phyloP scores from a whole-genome alignment of 73 alveolate genomes.

The Paramecium sexaurelia region DNA sequence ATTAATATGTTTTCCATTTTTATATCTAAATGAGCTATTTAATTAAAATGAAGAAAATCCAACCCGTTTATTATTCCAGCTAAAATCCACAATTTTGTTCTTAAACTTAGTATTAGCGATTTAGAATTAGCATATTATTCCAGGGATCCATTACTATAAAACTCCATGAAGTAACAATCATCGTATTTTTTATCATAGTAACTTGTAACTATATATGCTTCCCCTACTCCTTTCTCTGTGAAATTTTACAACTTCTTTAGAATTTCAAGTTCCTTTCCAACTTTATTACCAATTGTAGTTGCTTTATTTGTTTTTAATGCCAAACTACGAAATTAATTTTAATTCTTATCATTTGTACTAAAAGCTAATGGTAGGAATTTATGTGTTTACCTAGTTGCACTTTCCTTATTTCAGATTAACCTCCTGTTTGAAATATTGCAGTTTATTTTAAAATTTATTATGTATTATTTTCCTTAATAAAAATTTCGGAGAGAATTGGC shows the following conservation, averaged over 20 bases:
- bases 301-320: background rate
- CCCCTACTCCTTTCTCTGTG: background rate
- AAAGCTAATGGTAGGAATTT: background rate
- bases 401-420: background rate
- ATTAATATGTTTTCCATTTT: background rate
- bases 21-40: background rate
- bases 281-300: background rate
- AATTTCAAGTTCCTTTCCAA: background rate
- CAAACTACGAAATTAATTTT: background rate
- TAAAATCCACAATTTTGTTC: background rate
- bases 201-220: background rate
- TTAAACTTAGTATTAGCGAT: background rate
- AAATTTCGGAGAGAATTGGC: background rate
- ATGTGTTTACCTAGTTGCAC: background rate
- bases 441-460: no score
- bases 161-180: background rate
- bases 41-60: background rate
- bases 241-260: background rate
- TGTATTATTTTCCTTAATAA: no score
- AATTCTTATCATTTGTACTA: background rate
- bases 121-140: background rate
- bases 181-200: background rate
- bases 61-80: constrained; percentile 2
- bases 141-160: background rate
- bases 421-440: background rate